phyloP scores from a whole-genome alignment of 768 basidiomycete genomes.

The Rickenella mellea region DNA sequence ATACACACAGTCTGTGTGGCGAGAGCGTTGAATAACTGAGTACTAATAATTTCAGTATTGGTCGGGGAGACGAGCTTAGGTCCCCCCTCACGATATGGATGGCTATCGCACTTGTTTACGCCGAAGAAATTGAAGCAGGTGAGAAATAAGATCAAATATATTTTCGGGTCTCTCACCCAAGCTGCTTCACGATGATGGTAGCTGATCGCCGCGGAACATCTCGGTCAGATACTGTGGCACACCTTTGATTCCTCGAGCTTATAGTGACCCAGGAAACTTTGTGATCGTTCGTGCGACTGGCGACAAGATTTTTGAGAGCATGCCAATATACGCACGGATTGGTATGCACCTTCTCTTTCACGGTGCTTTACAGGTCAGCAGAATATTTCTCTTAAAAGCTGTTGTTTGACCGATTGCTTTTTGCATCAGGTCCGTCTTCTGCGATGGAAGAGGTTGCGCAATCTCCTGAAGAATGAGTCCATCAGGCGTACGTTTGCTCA shows the following conservation, averaged over 20 bases:
- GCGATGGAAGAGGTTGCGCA: constrained; percentile 2
- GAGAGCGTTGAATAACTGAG: no score
- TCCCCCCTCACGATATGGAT: neutral
- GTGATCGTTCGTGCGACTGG: constrained; percentile 38
- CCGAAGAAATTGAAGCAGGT: neutral
- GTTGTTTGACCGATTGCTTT: neutral
- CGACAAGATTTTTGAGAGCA: constrained; percentile 57
- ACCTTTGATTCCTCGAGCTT: neutral
- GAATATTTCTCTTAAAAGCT: neutral
- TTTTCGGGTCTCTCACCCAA: neutral
- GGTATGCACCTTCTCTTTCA: constrained; percentile 75
- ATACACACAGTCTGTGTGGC: no score
- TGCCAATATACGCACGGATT: constrained; percentile 63
- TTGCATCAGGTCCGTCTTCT: neutral
- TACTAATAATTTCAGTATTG: no score
- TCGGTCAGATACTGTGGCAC: neutral
- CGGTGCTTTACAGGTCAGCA: constrained; percentile 20
- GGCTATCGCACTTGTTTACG: neutral
- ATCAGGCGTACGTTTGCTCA: constrained; percentile 21
- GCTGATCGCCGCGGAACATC: neutral
- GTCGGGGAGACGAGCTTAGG: neutral
- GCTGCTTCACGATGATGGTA: neutral
- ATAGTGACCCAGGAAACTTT: constrained; percentile 34
- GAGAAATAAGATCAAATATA: neutral
- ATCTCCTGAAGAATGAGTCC: constrained; percentile 44